Conservation (phyloP, 2,329 filamentous ascomycete genomes). For the Neophaeococcomyces aloes region DNA sequence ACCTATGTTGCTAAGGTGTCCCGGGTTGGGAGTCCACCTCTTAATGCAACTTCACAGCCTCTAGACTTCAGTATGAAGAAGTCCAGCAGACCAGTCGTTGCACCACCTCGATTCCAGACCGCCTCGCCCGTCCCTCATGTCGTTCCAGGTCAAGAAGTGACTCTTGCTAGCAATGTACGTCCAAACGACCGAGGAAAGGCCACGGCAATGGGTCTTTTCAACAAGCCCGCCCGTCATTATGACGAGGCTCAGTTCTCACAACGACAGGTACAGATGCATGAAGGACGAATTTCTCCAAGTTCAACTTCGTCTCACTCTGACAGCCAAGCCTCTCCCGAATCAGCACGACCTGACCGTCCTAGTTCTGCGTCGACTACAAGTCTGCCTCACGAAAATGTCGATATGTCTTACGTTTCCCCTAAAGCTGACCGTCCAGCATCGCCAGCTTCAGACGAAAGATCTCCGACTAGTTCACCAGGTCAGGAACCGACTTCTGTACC, state of each 20-base stretch:
- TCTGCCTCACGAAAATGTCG: background rate
- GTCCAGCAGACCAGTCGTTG: background rate
- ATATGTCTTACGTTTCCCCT: constrained; percentile 1
- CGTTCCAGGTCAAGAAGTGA: constrained; percentile 56
- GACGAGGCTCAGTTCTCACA: constrained; percentile 79
- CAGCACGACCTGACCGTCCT: constrained; percentile 1
- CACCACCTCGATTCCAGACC: constrained; percentile 15
- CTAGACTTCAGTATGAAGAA: constrained; percentile 17
- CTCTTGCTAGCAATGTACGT: constrained; percentile 54
- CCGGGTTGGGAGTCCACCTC: constrained; percentile 34
- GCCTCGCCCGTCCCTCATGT: constrained; percentile 36
- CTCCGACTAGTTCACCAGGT: background rate
- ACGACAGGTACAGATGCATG: constrained; percentile 68
- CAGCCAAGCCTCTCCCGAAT: constrained; percentile 1
- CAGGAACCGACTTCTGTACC: constrained; percentile 5
- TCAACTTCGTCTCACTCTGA: constrained; percentile 7
- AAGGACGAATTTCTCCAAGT: constrained; percentile 56
- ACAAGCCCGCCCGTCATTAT: constrained; percentile 64
- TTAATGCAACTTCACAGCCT: constrained; percentile 23
- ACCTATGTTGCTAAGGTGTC: constrained; percentile 23
- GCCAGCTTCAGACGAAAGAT: constrained; percentile 6
- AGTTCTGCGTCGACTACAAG: constrained; percentile 1
- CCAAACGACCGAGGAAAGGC: constrained; percentile 72
- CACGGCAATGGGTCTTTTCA: constrained; percentile 61
- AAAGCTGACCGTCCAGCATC: constrained; percentile 4